Evolutionary conservation across 495 filamentous ascomycete species (phyloP), one percentile per base, ranked within the genome.

Genomic region (Aspergillus baeticus): DNA sequence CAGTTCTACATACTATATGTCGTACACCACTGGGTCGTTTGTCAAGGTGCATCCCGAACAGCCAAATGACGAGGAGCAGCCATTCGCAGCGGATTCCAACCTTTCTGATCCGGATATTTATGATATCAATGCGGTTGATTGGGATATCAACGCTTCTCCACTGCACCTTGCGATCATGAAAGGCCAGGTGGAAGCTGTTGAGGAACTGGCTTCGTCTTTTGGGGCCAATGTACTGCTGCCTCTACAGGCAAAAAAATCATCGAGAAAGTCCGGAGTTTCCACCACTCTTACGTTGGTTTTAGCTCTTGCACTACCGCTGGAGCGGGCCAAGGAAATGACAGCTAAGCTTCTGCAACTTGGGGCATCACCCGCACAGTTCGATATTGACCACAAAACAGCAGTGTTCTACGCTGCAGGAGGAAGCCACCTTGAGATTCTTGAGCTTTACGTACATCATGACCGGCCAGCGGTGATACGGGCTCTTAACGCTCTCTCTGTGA

Each of bases 161-260:
- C 71, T 93, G 11, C 90, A 95, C 62, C 76, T 90, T 21, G 90
- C 90, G 2, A 91, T 95, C 51, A 47, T 89, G 1, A 78, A 81
- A 49, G 88, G 88, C 3, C 85, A 92, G 55, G 69, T 77, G 13
- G 78, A 85, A 7, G 81, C 82, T 10, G 86, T 91, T 51, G 82
- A 86, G 37, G 71, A 82, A 20, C 77, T 95, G 6, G 88, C 90
- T 31, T 75, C 85, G 17, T 81, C 83, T 13, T 92, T 87, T 58
- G 89, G 87, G 10, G 87, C 89, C 1, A 89, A 95, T 63, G 75
- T 83, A 6, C 67, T 90, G 13, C 66, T 90, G 23, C 88, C 90
- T 0, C 72, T 92, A 57, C 91, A 90, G 65, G 81, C 4, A 36
- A 81, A 2, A 64, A 83, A 29, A 60, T 29, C 0, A 61, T 74